Evolutionary conservation across 768 basidiomycete species (phyloP), one percentile per base, ranked within the genome.

Genomic region (Russula abietina): DNA sequence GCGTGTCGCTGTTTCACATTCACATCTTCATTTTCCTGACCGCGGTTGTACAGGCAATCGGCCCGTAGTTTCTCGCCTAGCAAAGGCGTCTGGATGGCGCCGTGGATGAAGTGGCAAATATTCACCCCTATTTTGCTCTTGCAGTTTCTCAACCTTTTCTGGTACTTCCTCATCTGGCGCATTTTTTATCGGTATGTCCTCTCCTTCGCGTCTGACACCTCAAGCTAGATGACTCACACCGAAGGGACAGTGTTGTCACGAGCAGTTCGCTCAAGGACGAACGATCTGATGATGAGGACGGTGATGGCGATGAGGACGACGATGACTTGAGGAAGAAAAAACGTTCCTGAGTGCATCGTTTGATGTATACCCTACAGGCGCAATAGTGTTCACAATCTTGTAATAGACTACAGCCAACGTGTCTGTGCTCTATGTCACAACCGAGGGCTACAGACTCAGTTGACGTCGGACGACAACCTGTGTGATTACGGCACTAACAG

Each of bases 101-200:
- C 74, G 70, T 98, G 93, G 91, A 86, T 95, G 83, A 83, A 79
- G 69, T 86, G 83, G 69, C 91, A 93, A 67, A 83, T 96, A 56
- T 91, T 95, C 68, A 64, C 74, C 0, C 88, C 93, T 0, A 75
- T 98, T 60, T 65, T 84, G 7, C 75, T 92, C 0, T 79, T 99
- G 17, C 92, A 94, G 71, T 68, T 83, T 45, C 79, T 99, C 69
- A 98, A 98, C 71, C 62, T 96, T 28, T 97, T 97, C 79, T 98
- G 95, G 95, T 96, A 91, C 73, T 85, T 79, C 75, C 78, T 93
- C 30, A 93, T 98, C 77, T 74, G 82, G 72, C 85, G 92, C 58
- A 88, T 96, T 56, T 77, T 88, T 17, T 73, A 80, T 54, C 81
- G 89, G 91, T 93, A 65, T 49, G 85, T 76, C 12, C 6, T 38